phyloP scores from a whole-genome alignment of 805 yeast species.

The Barnettozyma wickerhamii region DNA sequence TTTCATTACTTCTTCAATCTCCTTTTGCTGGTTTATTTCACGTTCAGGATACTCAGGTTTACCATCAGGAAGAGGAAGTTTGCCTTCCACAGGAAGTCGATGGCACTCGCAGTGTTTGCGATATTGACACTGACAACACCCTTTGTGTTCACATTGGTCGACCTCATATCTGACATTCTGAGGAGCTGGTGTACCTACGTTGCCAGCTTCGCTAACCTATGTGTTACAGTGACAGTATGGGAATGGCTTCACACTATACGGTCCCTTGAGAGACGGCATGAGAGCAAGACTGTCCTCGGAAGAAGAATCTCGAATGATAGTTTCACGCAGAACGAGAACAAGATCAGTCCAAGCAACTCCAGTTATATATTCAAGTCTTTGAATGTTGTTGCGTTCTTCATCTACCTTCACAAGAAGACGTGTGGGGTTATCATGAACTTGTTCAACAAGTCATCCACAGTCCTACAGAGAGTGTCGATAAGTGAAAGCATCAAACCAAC shows the following conservation, averaged over 20 bases:
- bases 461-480: background rate
- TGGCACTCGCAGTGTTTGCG: constrained; percentile 46
- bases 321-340: constrained; percentile 17
- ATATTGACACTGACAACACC: constrained; percentile 37
- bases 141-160: constrained; percentile 32
- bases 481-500: background rate
- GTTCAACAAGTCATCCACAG: background rate
- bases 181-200: constrained; percentile 47
- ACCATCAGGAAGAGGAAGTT: constrained; percentile 35
- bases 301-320: constrained; percentile 49
- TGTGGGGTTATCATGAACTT: background rate
- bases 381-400: constrained; percentile 16
- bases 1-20: constrained; percentile 29
- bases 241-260: constrained; percentile 61
- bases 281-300: constrained; percentile 57
- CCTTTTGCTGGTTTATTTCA: constrained; percentile 27
- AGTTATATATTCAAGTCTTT: constrained; percentile 18
- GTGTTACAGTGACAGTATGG: constrained; percentile 53
- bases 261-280: constrained; percentile 43
- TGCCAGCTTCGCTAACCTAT: constrained; percentile 42
- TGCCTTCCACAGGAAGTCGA: constrained; percentile 41
- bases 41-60: constrained; percentile 35
- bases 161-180: constrained; percentile 34
- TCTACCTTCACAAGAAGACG: constrained; percentile 8
- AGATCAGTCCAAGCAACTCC: constrained; percentile 2